Percentiles rank a stretch among this genome's conserved stretches.
phyloP scores from a whole-genome alignment of 208 protist species.

The Crithidia fasciculata region DNA sequence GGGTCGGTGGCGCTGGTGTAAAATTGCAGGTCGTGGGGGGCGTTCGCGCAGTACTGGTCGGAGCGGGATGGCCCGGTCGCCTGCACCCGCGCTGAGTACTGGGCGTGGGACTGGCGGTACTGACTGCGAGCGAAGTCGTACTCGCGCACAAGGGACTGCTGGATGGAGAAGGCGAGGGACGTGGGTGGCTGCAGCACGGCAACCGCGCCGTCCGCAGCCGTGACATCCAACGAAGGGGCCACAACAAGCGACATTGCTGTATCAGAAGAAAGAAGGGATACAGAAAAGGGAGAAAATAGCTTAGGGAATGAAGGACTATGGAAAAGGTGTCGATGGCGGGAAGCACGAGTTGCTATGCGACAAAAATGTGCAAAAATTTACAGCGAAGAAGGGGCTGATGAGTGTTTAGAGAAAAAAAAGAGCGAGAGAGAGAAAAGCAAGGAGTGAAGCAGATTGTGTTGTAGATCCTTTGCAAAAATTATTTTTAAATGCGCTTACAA shows the following conservation, averaged over 20 bases:
- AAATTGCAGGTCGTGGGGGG: constrained; percentile 21
- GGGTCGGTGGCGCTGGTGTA: constrained; percentile 39
- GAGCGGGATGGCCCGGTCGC: constrained; percentile 11
- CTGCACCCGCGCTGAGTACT: constrained; percentile 28
- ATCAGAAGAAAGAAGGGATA: neutral
- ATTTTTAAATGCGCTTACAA: neutral
- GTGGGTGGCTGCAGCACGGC: neutral
- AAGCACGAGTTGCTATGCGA: no score
- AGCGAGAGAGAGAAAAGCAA: no score
- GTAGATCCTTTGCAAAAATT: neutral
- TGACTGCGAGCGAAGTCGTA: constrained; percentile 29
- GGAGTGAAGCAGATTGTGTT: no score
- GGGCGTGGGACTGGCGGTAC: constrained; percentile 36
- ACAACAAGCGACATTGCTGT: constrained; percentile 3
- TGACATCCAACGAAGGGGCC: neutral
- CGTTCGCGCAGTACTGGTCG: constrained; percentile 13
- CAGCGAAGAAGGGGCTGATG: no score
- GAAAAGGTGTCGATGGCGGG: no score
- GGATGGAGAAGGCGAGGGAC: constrained; percentile 5
- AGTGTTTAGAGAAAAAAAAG: no score
- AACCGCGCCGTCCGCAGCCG: neutral
- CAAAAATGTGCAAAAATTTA: no score
- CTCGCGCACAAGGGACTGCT: constrained; percentile 21
- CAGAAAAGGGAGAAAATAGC: neutral
- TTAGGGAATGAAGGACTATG: no score